Evolutionary conservation across 2,329 filamentous ascomycete genomes (phyloP).

Genomic region (Cladorrhinum sp.): DNA sequence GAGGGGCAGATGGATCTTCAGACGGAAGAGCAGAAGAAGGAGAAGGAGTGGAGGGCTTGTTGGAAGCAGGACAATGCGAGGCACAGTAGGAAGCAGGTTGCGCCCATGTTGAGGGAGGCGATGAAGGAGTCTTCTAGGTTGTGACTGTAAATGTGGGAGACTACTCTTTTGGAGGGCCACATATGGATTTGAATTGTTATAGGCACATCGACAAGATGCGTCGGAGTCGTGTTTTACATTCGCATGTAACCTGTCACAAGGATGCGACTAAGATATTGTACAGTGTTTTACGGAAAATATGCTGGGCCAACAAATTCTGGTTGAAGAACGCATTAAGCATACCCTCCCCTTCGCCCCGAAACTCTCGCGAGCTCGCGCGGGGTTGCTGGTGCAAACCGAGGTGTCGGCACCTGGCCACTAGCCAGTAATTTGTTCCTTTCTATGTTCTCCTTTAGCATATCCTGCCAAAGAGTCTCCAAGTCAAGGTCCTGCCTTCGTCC

Average conservation of each 20-base stretch:
- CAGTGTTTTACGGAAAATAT: not conserved
- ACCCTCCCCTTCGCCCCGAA: not conserved
- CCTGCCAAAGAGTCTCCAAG: conserved; percentile 52
- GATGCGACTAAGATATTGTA: not conserved
- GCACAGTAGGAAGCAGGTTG: conserved; percentile 66
- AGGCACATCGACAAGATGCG: not conserved
- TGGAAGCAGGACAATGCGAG: conserved; percentile 66
- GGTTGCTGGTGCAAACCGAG: not conserved
- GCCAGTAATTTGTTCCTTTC: conserved; percentile 7
- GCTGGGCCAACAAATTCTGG: not conserved
- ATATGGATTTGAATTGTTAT: no score
- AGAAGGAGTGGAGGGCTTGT: conserved; percentile 50
- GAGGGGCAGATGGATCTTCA: conserved; percentile 47
- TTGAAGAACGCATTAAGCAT: not conserved
- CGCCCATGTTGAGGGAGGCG: conserved; percentile 60
- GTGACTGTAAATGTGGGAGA: not conserved
- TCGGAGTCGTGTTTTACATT: not conserved
- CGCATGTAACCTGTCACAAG: not conserved
- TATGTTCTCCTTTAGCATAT: conserved; percentile 35
- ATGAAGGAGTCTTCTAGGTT: conserved; percentile 38
- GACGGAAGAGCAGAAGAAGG: conserved; percentile 29
- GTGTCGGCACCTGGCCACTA: not conserved
- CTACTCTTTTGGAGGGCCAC: not conserved
- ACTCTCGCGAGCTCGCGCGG: not conserved
- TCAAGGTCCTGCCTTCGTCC: conserved; percentile 50